Percentiles rank a stretch among this genome's conserved stretches.
phyloP scores from a whole-genome alignment of 2,329 filamentous ascomycete genomes.

The Colletotrichum tofieldiae region DNA sequence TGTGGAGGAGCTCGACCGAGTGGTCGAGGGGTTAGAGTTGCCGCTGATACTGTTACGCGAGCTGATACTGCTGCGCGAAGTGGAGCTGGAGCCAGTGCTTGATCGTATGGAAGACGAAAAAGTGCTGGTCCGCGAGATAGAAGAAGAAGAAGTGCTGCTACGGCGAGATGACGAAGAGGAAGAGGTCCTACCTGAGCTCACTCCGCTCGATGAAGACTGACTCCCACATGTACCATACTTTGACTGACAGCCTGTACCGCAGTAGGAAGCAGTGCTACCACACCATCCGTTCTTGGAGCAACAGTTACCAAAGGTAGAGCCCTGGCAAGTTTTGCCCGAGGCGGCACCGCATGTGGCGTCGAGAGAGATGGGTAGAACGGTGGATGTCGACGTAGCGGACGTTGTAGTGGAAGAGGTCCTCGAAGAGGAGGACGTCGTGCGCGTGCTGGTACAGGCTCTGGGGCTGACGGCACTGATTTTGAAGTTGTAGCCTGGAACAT shows the following conservation, averaged over 20 bases:
- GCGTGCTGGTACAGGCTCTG: constrained; percentile 20
- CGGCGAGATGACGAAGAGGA: constrained; percentile 11
- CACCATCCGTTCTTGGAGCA: constrained; percentile 59
- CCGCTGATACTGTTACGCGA: neutral
- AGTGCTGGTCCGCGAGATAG: neutral
- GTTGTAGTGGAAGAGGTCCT: constrained; percentile 26
- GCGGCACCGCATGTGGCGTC: constrained; percentile 54
- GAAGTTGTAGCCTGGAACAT: constrained; percentile 46
- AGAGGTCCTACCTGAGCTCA: constrained; percentile 15
- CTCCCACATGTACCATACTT: constrained; percentile 42
- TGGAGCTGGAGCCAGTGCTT: constrained; percentile 10
- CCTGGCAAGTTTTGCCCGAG: constrained; percentile 52
- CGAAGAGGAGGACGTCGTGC: constrained; percentile 31
- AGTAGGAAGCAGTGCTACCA: constrained; percentile 47
- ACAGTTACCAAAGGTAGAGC: constrained; percentile 55
- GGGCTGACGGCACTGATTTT: constrained; percentile 30
- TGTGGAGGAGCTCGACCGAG: constrained; percentile 6
- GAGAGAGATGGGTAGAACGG: constrained; percentile 47
- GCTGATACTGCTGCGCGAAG: constrained; percentile 5
- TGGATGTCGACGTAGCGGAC: constrained; percentile 42
- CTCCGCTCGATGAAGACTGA: neutral
- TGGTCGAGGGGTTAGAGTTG: neutral
- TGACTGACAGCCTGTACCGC: constrained; percentile 43
- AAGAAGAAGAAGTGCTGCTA: constrained; percentile 5
- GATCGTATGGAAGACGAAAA: constrained; percentile 3